Percentiles rank a stretch among this genome's conserved stretches.
phyloP scores from a whole-genome alignment of 441 rosid species.

The Corymbia calophylla region DNA sequence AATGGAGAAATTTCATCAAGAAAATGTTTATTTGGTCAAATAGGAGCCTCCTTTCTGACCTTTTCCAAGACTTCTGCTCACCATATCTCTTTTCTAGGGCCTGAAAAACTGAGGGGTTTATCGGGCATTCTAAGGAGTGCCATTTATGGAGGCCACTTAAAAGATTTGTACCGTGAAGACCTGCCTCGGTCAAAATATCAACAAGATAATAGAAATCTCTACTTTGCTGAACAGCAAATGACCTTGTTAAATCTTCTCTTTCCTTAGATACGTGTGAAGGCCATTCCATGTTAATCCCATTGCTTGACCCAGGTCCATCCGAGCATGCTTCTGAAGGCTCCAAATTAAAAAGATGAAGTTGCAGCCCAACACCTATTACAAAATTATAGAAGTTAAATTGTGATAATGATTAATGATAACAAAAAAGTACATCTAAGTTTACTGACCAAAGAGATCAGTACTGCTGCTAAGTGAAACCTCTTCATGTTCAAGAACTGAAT shows the following conservation, averaged over 20 bases:
- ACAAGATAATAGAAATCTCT: constrained; percentile 61
- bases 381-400: background rate
- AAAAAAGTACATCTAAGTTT: background rate
- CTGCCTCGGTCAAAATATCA: constrained; percentile 57
- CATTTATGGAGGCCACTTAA: constrained; percentile 4
- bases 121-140: constrained; percentile 23
- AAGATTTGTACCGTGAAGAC: constrained; percentile 19
- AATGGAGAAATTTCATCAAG: constrained; percentile 34
- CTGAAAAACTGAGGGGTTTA: constrained; percentile 44
- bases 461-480: constrained; percentile 19
- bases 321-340: constrained; percentile 42
- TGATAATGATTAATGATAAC: background rate
- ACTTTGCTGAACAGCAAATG: constrained; percentile 29
- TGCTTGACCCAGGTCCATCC: constrained; percentile 53
- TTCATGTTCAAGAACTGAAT: constrained; percentile 64
- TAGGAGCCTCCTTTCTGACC: constrained; percentile 61
- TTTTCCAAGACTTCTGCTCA: constrained; percentile 52
- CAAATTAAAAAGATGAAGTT: constrained; percentile 41
- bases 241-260: constrained; percentile 14
- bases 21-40: constrained; percentile 56
- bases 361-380: constrained; percentile 29
- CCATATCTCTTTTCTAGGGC: constrained; percentile 71
- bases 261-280: constrained; percentile 14
- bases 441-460: constrained; percentile 36
- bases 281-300: constrained; percentile 32